Conservation (phyloP, 192 early-diverging fungal species). For the Paraglomus occultum region DNA sequence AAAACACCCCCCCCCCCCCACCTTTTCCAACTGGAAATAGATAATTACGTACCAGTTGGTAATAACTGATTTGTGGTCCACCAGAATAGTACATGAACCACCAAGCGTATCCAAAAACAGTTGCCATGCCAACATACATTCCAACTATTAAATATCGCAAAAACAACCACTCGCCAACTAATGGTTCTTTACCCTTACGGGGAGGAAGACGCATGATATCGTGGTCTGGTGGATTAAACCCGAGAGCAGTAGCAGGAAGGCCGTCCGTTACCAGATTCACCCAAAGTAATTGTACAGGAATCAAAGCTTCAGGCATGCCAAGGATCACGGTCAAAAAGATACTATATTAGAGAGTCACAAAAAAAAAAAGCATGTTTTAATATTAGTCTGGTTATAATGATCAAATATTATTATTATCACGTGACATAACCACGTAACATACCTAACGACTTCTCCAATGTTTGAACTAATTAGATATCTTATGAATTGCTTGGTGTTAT, state of each 20-base stretch:
- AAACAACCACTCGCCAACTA: slow-evolving; percentile 94
- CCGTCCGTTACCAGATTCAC: slow-evolving; percentile 99
- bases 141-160: slow-evolving; percentile 93
- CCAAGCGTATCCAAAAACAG: slow-evolving; percentile 97
- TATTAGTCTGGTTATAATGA: too few species aligned
- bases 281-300: slow-evolving; percentile 98
- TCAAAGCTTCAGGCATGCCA: slow-evolving; percentile 96
- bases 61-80: slow-evolving; percentile 88
- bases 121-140: slow-evolving; percentile 88
- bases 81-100: slow-evolving; percentile 92
- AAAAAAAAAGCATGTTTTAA: not conserved
- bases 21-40: not conserved
- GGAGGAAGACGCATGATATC: slow-evolving; percentile 95
- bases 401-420: too few species aligned
- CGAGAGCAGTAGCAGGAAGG: slow-evolving; percentile 95
- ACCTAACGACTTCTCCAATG: slow-evolving; percentile 95
- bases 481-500: slow-evolving; percentile 99
- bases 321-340: slow-evolving; percentile 97
- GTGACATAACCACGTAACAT: not conserved
- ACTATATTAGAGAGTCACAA: not conserved
- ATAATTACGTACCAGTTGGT: slow-evolving; percentile 68
- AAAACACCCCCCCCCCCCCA: slow-evolving; percentile 10
- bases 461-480: slow-evolving; percentile 97
- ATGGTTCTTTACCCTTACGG: slow-evolving; percentile 78
- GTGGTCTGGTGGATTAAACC: slow-evolving; percentile 96